Conservation (phyloP, 495 filamentous ascomycete genomes). For the Talaromyces nanjingensis region DNA sequence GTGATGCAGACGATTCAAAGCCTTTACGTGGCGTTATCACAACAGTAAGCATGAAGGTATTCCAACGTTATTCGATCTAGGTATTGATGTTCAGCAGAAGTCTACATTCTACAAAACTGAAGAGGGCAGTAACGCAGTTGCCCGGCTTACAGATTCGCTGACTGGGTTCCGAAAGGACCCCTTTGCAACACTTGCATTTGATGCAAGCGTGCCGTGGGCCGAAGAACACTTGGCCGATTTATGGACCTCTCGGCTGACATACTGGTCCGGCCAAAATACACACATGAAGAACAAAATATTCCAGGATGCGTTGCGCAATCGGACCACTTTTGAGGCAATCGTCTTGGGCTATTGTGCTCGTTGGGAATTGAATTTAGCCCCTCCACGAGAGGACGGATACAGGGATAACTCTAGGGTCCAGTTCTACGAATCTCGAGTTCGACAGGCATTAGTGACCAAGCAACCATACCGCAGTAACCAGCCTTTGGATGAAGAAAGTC, state of each 20-base stretch:
- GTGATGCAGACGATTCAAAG: background rate
- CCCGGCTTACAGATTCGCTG: background rate
- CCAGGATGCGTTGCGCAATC: slow-evolving; percentile 28
- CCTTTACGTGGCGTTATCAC: background rate
- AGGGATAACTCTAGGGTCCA: slow-evolving; percentile 13
- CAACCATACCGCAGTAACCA: background rate
- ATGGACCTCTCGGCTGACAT: slow-evolving; percentile 31
- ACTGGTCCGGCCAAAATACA: slow-evolving; percentile 40
- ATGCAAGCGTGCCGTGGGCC: slow-evolving; percentile 13
- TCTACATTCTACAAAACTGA: background rate
- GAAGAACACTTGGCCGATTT: slow-evolving; percentile 25
- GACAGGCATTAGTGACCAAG: slow-evolving; percentile 20
- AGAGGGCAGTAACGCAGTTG: background rate
- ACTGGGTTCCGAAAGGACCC: slow-evolving; percentile 16
- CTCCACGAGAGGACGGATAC: slow-evolving; percentile 3
- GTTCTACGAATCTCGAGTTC: slow-evolving; percentile 6
- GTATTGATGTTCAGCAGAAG: background rate
- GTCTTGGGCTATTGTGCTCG: slow-evolving; percentile 35
- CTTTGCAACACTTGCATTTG: slow-evolving; percentile 25
- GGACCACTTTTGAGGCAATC: slow-evolving; percentile 30
- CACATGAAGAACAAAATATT: slow-evolving; percentile 33
- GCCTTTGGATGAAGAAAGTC: slow-evolving; percentile 19
- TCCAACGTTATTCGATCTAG: background rate
- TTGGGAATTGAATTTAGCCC: slow-evolving; percentile 26
- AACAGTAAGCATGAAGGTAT: background rate